These are phyloP conservation scores for Fistulinella prunicolor DNA, from an alignment of 768 basidiomycete genomes.

Conservation along the genomic window DNA sequence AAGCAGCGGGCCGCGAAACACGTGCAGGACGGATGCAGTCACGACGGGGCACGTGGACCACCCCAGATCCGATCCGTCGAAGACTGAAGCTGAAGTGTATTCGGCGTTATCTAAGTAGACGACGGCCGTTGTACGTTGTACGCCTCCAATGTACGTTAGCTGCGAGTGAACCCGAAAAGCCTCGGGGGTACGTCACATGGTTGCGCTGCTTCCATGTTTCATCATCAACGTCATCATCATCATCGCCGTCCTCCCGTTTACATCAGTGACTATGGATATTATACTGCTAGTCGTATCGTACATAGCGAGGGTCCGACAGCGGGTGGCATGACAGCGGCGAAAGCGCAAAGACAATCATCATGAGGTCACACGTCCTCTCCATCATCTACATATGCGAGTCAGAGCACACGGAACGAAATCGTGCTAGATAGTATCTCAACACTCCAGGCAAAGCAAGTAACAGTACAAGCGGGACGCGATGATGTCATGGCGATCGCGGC, in stretches of 20 bases:
- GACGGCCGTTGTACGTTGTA: no score
- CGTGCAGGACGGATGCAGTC: conserved; percentile 2
- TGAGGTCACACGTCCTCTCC: conserved; percentile 17
- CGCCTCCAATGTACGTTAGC: no score
- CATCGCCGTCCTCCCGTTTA: no score
- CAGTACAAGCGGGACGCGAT: conserved; percentile 7
- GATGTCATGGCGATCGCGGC: conserved; percentile 7
- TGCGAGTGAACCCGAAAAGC: no score
- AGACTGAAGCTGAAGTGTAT: no score
- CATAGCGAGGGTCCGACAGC: no score
- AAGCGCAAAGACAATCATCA: conserved; percentile 20
- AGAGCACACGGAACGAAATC: conserved; percentile 7
- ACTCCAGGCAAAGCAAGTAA: conserved; percentile 9
- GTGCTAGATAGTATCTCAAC: not conserved
- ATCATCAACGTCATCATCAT: not conserved
- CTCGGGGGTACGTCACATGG: no score
- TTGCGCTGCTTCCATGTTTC: conserved; percentile 10
- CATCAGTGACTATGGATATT: conserved; percentile 19
- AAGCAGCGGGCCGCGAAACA: conserved; percentile 21
- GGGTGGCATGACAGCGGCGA: conserved; percentile 13
- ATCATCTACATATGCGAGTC: conserved; percentile 20
- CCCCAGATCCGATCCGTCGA: conserved; percentile 15
- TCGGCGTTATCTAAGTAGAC: no score
- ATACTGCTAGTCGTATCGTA: conserved; percentile 27
- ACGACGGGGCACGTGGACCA: conserved; percentile 3